These are phyloP conservation scores for Syzygium grande DNA, from an alignment of 345 rosid species.

Conservation along the genomic window DNA sequence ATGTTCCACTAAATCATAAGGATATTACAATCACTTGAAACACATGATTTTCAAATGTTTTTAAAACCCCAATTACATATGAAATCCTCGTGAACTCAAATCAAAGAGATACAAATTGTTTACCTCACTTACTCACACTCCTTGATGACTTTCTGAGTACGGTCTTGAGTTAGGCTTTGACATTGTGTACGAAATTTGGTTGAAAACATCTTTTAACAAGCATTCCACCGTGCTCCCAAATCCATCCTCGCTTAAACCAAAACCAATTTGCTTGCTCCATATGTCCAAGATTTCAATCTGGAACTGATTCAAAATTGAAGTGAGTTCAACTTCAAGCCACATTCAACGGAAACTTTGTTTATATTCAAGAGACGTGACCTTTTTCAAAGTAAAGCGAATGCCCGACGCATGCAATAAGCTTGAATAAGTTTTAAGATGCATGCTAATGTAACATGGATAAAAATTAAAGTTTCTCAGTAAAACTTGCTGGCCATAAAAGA, in stretches of 20 bases:
- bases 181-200: neutral
- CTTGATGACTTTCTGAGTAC: neutral
- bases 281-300: neutral
- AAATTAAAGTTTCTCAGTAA: neutral
- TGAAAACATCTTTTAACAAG: neutral
- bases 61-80: neutral
- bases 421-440: neutral
- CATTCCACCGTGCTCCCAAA: neutral
- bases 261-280: neutral
- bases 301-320: neutral
- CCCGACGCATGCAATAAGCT: neutral
- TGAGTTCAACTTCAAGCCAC: neutral
- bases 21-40: neutral
- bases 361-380: neutral
- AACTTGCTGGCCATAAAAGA: neutral
- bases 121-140: neutral
- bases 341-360: neutral
- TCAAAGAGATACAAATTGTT: neutral
- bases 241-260: neutral
- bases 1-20: neutral
- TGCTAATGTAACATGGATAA: neutral
- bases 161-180: neutral
- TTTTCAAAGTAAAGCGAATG: neutral
- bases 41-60: no score
- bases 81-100: neutral